Conservation (phyloP, 1,284 basidiomycete species). For the Apiotrichum gamsii region DNA sequence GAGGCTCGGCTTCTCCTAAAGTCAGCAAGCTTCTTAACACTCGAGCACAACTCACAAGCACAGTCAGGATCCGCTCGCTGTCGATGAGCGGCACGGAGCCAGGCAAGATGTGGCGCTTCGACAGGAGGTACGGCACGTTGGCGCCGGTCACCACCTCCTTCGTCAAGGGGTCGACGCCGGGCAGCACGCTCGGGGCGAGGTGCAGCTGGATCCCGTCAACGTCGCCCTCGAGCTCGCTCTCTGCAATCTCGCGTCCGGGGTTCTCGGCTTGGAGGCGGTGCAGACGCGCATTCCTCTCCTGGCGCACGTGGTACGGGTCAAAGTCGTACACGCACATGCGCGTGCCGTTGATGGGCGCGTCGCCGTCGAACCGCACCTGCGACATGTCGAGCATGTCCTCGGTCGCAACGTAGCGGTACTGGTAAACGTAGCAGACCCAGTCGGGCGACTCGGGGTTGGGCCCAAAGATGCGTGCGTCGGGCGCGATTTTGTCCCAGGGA, state of each 20-base stretch:
- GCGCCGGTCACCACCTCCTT: constrained; percentile 23
- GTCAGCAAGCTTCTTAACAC: too few species aligned
- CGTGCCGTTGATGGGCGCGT: constrained; percentile 9
- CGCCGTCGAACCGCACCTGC: neutral
- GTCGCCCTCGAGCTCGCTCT: constrained; percentile 9
- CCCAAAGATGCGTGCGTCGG: constrained; percentile 36
- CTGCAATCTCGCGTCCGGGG: constrained; percentile 15
- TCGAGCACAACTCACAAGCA: neutral
- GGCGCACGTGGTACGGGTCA: constrained; percentile 32
- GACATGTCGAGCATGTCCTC: neutral
- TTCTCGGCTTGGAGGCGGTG: neutral
- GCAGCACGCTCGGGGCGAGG: constrained; percentile 24
- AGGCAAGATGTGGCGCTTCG: constrained; percentile 13
- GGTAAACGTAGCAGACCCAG: constrained; percentile 48
- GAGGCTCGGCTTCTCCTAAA: too few species aligned
- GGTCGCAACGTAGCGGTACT: constrained; percentile 36
- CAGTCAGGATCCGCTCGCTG: constrained; percentile 33
- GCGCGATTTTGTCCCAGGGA: constrained; percentile 32
- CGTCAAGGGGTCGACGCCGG: constrained; percentile 10
- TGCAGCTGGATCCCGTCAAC: constrained; percentile 22
- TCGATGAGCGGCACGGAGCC: constrained; percentile 39
- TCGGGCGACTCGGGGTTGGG: constrained; percentile 25
- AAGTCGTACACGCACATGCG: constrained; percentile 38
- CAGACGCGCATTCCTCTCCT: constrained; percentile 24
- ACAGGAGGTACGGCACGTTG: constrained; percentile 35